A percentile compares a stretch with the other conserved stretches of the same genome.
phyloP scores from a whole-genome alignment of 345 rosid genomes.

The Rhodamnia rubescens region DNA sequence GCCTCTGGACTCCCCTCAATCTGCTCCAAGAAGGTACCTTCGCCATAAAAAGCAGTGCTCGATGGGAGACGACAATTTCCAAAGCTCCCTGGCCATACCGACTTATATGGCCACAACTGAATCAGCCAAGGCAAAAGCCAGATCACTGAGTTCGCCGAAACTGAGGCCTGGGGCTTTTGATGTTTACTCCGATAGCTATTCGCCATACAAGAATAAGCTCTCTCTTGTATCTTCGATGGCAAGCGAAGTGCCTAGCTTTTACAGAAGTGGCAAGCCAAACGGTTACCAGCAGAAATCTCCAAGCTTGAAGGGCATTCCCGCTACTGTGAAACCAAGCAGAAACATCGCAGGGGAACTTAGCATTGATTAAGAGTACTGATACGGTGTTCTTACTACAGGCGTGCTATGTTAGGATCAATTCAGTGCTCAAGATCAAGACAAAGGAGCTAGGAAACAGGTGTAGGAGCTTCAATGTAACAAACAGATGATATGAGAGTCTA shows the following conservation, averaged over 20 bases:
- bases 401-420: background rate
- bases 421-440: background rate
- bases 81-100: conserved; percentile 34
- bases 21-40: conserved; percentile 27
- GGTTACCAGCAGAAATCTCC: conserved; percentile 72
- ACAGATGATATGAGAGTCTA: background rate
- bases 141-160: conserved; percentile 69
- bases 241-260: conserved; percentile 30
- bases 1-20: conserved; percentile 19
- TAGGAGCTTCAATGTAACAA: background rate
- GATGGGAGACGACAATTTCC: conserved; percentile 48
- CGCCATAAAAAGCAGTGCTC: conserved; percentile 55
- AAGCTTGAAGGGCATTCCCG: conserved; percentile 44
- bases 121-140: conserved; percentile 78
- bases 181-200: conserved; percentile 71
- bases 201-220: conserved; percentile 62
- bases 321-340: conserved; percentile 39
- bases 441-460: background rate
- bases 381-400: background rate
- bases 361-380: conserved; percentile 42
- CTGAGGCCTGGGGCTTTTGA: conserved; percentile 51
- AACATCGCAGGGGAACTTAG: conserved; percentile 35
- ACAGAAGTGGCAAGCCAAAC: conserved; percentile 17
- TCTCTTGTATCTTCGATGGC: conserved; percentile 26
- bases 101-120: conserved; percentile 91